A percentile compares a stretch with the other conserved stretches of the same genome.
phyloP scores from a whole-genome alignment of 371 early-diverging fungal species.

The Nematocida homosporus region DNA sequence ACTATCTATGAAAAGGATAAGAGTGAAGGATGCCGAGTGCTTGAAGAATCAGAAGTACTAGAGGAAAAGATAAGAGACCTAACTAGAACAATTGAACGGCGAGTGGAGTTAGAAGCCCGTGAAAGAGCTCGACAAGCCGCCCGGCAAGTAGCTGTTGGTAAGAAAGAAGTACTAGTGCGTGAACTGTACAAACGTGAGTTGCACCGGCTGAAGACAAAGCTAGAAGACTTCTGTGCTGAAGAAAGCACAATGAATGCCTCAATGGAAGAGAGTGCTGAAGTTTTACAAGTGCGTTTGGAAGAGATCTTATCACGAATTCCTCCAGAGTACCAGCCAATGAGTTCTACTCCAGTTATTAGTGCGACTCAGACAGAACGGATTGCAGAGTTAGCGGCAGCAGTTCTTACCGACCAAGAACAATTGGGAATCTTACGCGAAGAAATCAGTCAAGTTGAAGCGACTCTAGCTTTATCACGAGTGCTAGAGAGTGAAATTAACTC shows the following conservation, averaged over 20 bases:
- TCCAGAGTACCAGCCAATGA: not conserved
- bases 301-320: constrained; percentile 20
- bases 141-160: constrained; percentile 67
- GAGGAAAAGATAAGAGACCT: constrained; percentile 78
- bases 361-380: not conserved
- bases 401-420: not conserved
- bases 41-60: constrained; percentile 78
- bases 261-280: constrained; percentile 54
- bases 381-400: not conserved
- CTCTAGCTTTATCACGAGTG: not conserved
- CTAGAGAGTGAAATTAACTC: not conserved
- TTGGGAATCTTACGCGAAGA: not conserved
- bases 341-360: not conserved
- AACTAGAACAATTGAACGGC: constrained; percentile 77
- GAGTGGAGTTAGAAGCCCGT: constrained; percentile 78
- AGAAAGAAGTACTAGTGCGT: constrained; percentile 68
- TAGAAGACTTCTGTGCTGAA: constrained; percentile 55
- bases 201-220: constrained; percentile 68
- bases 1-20: constrained; percentile 89
- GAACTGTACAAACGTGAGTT: constrained; percentile 70
- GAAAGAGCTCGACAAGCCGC: constrained; percentile 77
- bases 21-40: constrained; percentile 77
- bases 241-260: constrained; percentile 4
- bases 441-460: not conserved
- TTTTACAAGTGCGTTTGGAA: constrained; percentile 46